Base-by-base conservation (phyloP, 352 stramenopile genomes). In the Paralagenidium karlingii region DNA sequence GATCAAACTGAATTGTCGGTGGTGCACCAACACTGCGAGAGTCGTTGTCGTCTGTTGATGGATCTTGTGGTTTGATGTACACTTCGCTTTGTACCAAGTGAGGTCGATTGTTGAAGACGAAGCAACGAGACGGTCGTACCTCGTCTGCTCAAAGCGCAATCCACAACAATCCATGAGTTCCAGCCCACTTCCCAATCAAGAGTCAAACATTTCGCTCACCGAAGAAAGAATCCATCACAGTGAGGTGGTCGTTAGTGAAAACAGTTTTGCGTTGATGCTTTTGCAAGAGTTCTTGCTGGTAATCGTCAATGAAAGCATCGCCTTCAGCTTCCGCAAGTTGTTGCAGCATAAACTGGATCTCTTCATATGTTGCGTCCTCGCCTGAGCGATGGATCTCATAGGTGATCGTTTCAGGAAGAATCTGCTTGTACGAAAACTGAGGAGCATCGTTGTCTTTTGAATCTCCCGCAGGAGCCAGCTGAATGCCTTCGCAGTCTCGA, bases 41-140 rank as follows among this genome's bases (percentile, higher is more conserved):
- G n/a, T 33, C 32, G 7, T 34, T 59, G 2, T 58, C 60, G 49
- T 86, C 65, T 12, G 84, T 45, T 8, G 12, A 16, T 8, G 38
- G 22, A 11, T 30, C 33, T 22, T 40, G 22, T 13, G 20, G 1
- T 22, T 50, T 36, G 3, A 89, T 27, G 2, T 52, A 36, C 16
- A 89, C 65, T 43, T 89, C 75, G 13, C 69, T 86, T 47, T 89
- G 75, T 8, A 71, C 65, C 38, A 89, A 53, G 28, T 83, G 65
- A 26, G 80, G 47, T 6, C 75, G 64, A 32, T 86, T 56, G 16
- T 70, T 82, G 45, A 86, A 89, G 37, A 86, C 59, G 22, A 85
- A 81, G 22, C 60, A 80, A 18, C 75, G 63, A 24, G 69, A 68
- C 3, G 60, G 53, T 11, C 41, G 15, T 10, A 39, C 28, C 1